Percentiles rank a stretch among this genome's conserved stretches.
Conservation (phyloP, 176 grass and related monocot genomes). For the Oryza glaberrima region DNA sequence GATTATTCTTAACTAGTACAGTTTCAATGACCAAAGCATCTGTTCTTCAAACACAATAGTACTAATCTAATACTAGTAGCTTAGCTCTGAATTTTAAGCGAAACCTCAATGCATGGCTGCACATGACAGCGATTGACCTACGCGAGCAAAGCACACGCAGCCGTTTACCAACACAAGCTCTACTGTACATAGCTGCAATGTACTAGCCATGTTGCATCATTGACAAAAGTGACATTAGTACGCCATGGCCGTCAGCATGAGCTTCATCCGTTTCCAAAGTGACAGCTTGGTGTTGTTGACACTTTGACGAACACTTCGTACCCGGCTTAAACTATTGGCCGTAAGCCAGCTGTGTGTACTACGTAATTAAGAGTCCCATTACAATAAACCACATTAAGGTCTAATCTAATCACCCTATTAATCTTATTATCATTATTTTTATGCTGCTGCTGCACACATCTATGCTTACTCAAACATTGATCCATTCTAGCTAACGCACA, state of each 20-base stretch:
- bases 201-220: not conserved
- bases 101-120: not conserved
- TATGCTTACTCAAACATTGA: not conserved
- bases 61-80: not conserved
- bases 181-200: not conserved
- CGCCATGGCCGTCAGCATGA: not conserved
- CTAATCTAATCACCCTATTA: conserved; percentile 10
- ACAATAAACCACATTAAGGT: conserved; percentile 1
- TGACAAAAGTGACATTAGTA: not conserved
- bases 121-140: conserved; percentile 30
- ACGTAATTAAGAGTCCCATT: not conserved
- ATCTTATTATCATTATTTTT: not conserved
- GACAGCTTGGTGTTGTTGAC: conserved; percentile 20
- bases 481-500: not conserved
- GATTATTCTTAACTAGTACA: not conserved
- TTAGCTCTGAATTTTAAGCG: conserved; percentile 6
- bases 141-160: not conserved
- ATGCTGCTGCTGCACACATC: not conserved
- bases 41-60: not conserved
- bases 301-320: not conserved
- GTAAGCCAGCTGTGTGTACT: conserved; percentile 24
- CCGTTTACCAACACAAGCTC: conserved; percentile 10
- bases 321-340: conserved; percentile 13
- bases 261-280: conserved; percentile 14
- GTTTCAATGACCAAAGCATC: not conserved